Evolutionary conservation across 768 basidiomycete species (phyloP).

Genomic region (Suillus plorans): DNA sequence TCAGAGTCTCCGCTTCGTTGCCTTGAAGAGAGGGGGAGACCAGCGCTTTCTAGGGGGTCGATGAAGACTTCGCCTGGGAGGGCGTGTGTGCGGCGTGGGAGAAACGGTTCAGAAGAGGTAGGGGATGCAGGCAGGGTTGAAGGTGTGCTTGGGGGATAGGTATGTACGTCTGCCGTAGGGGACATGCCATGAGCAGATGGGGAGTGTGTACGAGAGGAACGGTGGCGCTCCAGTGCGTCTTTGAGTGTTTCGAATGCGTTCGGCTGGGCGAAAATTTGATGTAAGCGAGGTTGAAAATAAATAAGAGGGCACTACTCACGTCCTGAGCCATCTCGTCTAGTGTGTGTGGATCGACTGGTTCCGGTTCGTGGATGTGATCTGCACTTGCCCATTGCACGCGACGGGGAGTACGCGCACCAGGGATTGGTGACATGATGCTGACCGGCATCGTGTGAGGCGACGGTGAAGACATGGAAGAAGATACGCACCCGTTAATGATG

Average conservation of each 20-base stretch:
- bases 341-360: constrained; percentile 21
- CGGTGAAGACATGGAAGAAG: background rate
- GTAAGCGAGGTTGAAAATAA: background rate
- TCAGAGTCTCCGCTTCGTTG: constrained; percentile 10
- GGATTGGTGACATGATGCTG: constrained; percentile 19
- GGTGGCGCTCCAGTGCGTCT: constrained; percentile 52
- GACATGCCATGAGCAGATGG: background rate
- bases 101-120: constrained; percentile 17
- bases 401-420: constrained; percentile 45
- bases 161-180: constrained; percentile 5
- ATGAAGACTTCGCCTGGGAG: constrained; percentile 58
- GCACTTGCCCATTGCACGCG: constrained; percentile 52
- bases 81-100: constrained; percentile 29
- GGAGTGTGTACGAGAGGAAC: constrained; percentile 22
- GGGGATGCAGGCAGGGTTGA: constrained; percentile 14
- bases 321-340: background rate
- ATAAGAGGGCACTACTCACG: constrained; percentile 34
- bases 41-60: constrained; percentile 62
- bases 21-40: constrained; percentile 44
- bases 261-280: constrained; percentile 33
- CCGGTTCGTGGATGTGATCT: constrained; percentile 17
- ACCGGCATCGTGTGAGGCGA: constrained; percentile 7
- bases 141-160: constrained; percentile 6
- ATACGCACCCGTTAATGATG: background rate
- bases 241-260: constrained; percentile 35